Base-by-base conservation (phyloP, 345 rosid species). In the Sonneratia alba region DNA sequence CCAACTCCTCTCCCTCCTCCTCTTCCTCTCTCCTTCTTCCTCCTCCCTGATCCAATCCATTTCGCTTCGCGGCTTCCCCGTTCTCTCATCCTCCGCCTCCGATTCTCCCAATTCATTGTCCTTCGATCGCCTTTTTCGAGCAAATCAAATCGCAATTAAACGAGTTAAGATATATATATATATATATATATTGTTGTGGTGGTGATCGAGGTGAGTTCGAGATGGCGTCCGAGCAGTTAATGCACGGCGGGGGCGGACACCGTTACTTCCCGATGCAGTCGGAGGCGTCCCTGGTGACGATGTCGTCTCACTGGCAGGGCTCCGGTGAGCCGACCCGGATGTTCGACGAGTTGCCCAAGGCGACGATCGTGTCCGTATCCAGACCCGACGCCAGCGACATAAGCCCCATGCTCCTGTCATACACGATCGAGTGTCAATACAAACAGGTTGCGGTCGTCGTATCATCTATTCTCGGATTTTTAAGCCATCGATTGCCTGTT, bases 351-450 rank as follows among this genome's bases (percentile, higher is more conserved):
- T 84, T 95, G 71, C 99, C 98, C 0, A 79, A 78, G 77, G 96
- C 93, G 6, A 73, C 76, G 47, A 92, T 92, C 75, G 84, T 89
- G 55, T 87, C 90, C 42, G 97, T 91, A 67, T 90, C 97, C 15
- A 75, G 98, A 38, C 98, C 98, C 63, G 99, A 95, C 70, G 88
- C 94, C 36, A 87, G 82, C 51, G 99, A 95, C 81, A 89, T 95
- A 36, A 92, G 96, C 57, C 98, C 99, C 65, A 80, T 90, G 63
- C 88, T 87, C 6, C 80, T 95, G 67, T 82, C 96, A 65, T 95
- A 95, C 77, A 90, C 94, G 67, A 87, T 95, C 36, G 92, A 92
- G 81, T 76, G 91, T 68, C 94, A 82, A 70, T 95, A 92, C 84
- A 91, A 91, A 79, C 99, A 95, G 97, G 99, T 69, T 76, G 7